Percentiles rank a stretch among this genome's conserved stretches.
These are phyloP conservation scores for Speleostelium caveatum DNA, from an alignment of 78 protist genomes.

Conservation along the genomic window DNA sequence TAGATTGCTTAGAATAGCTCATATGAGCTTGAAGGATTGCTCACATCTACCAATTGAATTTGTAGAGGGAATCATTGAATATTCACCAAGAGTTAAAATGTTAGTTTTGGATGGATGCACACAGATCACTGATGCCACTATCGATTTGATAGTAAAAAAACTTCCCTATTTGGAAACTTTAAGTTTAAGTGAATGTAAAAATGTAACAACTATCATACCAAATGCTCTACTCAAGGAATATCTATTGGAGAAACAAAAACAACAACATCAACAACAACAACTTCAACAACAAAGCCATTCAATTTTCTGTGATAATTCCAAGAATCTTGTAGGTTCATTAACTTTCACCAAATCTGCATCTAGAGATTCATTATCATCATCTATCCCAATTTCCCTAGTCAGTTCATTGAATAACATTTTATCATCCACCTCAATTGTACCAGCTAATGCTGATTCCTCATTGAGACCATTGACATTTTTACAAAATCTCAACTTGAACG, in stretches of 20 bases:
- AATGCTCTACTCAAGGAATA: slow-evolving; percentile 22
- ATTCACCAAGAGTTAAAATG: slow-evolving; percentile 59
- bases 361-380: background rate
- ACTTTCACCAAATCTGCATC: background rate
- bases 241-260: background rate
- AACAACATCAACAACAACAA: background rate
- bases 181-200: slow-evolving; percentile 25
- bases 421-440: background rate
- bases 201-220: slow-evolving; percentile 52
- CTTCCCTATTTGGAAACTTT: slow-evolving; percentile 54
- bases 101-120: slow-evolving; percentile 67
- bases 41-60: slow-evolving; percentile 54
- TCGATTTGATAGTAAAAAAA: slow-evolving; percentile 39
- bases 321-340: background rate
- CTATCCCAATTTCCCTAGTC: background rate
- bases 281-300: background rate
- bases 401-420: slow-evolving; percentile 2
- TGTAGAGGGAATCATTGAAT: slow-evolving; percentile 61
- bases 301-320: background rate
- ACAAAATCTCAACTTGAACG: slow-evolving; percentile 53
- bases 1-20: slow-evolving; percentile 47
- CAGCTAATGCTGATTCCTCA: background rate
- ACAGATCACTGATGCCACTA: slow-evolving; percentile 49
- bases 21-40: slow-evolving; percentile 66
- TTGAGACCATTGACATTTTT: slow-evolving; percentile 28